Percentiles rank a stretch among this genome's conserved stretches.
Evolutionary conservation across 352 stramenopile genomes (phyloP).

Genomic region (Phytophthora cryptogea): DNA sequence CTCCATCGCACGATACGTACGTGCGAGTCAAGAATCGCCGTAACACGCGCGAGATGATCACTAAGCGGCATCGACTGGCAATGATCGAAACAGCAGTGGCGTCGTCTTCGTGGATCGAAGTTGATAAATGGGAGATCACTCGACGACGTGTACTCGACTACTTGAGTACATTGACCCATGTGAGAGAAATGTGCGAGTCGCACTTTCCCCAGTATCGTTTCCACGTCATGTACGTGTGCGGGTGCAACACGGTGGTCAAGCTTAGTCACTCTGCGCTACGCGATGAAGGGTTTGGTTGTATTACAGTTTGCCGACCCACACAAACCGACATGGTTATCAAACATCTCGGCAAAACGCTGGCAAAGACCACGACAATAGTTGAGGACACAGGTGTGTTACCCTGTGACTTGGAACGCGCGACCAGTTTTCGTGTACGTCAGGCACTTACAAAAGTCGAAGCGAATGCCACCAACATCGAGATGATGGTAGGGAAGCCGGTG

Average conservation of each 20-base stretch:
- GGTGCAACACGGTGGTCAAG: conserved; percentile 81
- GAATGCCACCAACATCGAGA: conserved; percentile 49
- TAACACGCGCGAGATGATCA: conserved; percentile 80
- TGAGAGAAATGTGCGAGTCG: conserved; percentile 74
- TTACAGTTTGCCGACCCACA: conserved; percentile 66
- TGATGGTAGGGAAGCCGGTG: conserved; percentile 75
- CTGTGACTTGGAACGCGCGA: conserved; percentile 67
- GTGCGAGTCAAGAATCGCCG: conserved; percentile 73
- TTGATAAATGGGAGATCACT: conserved; percentile 88
- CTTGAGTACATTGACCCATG: conserved; percentile 71
- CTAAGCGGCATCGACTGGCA: conserved; percentile 63
- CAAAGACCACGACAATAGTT: conserved; percentile 66
- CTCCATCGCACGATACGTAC: conserved; percentile 74
- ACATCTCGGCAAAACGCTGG: conserved; percentile 65
- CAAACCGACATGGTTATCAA: conserved; percentile 76
- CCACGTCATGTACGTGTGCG: conserved; percentile 78
- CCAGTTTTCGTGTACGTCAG: conserved; percentile 67
- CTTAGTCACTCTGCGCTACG: conserved; percentile 69
- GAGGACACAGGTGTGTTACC: conserved; percentile 74
- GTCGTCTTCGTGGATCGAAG: conserved; percentile 79
- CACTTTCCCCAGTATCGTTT: conserved; percentile 70
- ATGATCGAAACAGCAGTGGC: conserved; percentile 70
- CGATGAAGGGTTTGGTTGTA: conserved; percentile 72
- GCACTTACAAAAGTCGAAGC: conserved; percentile 36
- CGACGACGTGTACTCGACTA: conserved; percentile 74